A percentile compares a stretch with the other conserved stretches of the same genome.
phyloP scores from a whole-genome alignment of 2,329 filamentous ascomycete genomes.

The Trichoderma sp. region DNA sequence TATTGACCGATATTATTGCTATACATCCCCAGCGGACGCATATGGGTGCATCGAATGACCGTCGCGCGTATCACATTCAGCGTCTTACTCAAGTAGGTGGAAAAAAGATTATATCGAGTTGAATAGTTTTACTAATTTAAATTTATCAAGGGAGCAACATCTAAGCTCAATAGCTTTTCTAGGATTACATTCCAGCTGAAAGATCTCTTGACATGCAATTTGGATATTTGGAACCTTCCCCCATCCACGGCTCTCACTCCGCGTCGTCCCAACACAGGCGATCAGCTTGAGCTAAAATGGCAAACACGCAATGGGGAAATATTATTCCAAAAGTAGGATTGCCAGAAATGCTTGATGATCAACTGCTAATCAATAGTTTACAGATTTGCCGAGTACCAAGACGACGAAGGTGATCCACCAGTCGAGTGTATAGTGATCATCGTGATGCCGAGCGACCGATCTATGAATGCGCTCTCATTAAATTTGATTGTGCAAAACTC shows the following conservation, averaged over 20 bases:
- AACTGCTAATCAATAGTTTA: neutral
- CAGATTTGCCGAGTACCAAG: neutral
- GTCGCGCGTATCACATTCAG: neutral
- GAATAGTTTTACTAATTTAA: neutral
- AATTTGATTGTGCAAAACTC: neutral
- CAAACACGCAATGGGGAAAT: neutral
- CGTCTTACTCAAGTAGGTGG: neutral
- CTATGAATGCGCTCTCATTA: neutral
- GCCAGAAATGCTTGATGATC: accelerated
- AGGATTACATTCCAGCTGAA: neutral
- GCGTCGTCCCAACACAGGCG: neutral
- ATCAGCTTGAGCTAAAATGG: neutral
- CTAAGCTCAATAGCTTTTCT: neutral
- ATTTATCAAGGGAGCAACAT: neutral
- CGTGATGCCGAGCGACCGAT: neutral
- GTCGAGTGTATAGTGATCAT: neutral
- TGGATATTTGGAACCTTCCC: neutral
- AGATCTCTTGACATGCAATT: neutral
- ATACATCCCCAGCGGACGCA: neutral
- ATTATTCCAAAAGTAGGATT: neutral
- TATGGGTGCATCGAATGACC: neutral
- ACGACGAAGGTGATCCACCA: neutral
- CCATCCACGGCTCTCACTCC: neutral
- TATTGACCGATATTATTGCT: neutral
- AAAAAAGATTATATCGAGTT: too few relatives aligned